A percentile compares a stretch with the other conserved stretches of the same genome.
Conservation (phyloP, 768 basidiomycete species). For the Mycena haematopus region DNA sequence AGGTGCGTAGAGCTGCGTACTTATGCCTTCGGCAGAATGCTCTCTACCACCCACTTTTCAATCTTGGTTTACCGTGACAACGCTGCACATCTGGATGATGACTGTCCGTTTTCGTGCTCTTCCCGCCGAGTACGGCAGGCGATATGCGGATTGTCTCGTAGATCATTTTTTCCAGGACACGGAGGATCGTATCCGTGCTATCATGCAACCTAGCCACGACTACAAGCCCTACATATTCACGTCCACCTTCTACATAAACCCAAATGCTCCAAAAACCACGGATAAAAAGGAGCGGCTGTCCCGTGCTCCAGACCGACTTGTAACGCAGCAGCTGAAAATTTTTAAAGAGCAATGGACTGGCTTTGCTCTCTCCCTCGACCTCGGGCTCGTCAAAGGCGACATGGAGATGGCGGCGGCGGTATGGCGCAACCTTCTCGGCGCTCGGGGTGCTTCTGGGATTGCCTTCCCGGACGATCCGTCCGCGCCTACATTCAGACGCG, state of each 20-base stretch:
- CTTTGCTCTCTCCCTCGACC: conserved; percentile 77
- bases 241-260: conserved; percentile 54
- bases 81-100: conserved; percentile 91
- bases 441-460: conserved; percentile 79
- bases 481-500: conserved; percentile 54
- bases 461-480: conserved; percentile 42
- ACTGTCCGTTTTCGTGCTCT: conserved; percentile 88
- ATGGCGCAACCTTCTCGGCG: conserved; percentile 92
- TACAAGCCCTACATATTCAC: conserved; percentile 54
- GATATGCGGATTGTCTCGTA: conserved; percentile 81
- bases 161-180: conserved; percentile 97
- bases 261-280: conserved; percentile 43
- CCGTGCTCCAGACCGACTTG: conserved; percentile 76
- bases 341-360: conserved; percentile 94
- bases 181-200: conserved; percentile 85
- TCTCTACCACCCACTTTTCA: conserved; percentile 92
- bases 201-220: conserved; percentile 65
- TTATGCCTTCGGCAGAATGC: conserved; percentile 60
- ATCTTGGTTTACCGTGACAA: conserved; percentile 94
- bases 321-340: conserved; percentile 89
- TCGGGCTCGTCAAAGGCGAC: conserved; percentile 78
- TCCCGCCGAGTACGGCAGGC: conserved; percentile 65
- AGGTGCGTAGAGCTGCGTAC: conserved; percentile 11
- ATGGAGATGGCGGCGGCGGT: conserved; percentile 84
- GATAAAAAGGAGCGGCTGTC: conserved; percentile 33